Conservation (phyloP, 2,329 filamentous ascomycete species). For the Myriosclerotinia duriaeana region DNA sequence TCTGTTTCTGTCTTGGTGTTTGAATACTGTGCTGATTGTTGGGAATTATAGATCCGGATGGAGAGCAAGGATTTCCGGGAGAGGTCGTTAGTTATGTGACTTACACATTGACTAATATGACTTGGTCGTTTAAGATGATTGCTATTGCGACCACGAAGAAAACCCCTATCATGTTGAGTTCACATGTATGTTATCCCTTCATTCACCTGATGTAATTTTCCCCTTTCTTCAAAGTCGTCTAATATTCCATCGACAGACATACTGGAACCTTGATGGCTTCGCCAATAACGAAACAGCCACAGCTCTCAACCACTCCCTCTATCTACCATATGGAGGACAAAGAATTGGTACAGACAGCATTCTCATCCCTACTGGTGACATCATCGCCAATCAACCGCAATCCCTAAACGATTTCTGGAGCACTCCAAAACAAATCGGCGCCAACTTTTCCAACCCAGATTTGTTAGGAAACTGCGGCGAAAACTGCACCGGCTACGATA, state of each 20-base stretch:
- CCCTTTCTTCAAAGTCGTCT: neutral
- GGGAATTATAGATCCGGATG: slow-evolving; percentile 54
- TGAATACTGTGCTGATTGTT: neutral
- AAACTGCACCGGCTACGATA: slow-evolving; percentile 81
- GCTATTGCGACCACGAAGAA: slow-evolving; percentile 69
- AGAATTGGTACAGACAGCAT: slow-evolving; percentile 68
- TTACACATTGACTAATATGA: slow-evolving; percentile 64
- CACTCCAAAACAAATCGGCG: slow-evolving; percentile 73
- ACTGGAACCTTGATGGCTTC: slow-evolving; percentile 83
- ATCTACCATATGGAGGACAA: slow-evolving; percentile 70
- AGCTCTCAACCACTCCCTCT: slow-evolving; percentile 69
- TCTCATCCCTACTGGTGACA: slow-evolving; percentile 72
- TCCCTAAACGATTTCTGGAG: slow-evolving; percentile 83
- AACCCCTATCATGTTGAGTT: slow-evolving; percentile 80
- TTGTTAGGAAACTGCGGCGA: slow-evolving; percentile 73
- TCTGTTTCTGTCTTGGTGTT: neutral
- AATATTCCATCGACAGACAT: slow-evolving; percentile 52
- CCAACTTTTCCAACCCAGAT: slow-evolving; percentile 61
- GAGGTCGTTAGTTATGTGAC: slow-evolving; percentile 73
- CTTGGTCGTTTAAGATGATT: slow-evolving; percentile 72
- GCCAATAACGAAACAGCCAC: slow-evolving; percentile 67
- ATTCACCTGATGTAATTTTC: neutral
- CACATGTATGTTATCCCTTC: slow-evolving; percentile 45
- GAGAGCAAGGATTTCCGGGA: slow-evolving; percentile 75
- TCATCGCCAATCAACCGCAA: slow-evolving; percentile 65